Base-by-base conservation (phyloP, 129 eudicot species). In the Flaveria robusta region DNA sequence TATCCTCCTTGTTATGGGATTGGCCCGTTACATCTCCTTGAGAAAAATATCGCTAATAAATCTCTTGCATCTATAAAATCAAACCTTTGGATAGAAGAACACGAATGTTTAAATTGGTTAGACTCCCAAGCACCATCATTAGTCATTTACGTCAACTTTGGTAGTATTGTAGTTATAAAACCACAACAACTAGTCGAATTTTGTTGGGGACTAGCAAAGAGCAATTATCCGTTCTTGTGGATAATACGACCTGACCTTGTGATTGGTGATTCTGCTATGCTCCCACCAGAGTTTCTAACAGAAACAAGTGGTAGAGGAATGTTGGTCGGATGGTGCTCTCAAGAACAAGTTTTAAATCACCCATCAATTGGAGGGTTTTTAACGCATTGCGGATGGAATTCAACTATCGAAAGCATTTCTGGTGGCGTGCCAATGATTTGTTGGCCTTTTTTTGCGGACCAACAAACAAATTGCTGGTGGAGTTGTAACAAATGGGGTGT, bases 371-470 rank as follows among this genome's bases (percentile, higher is more conserved):
- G 79, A 18, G 79, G 75, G 19, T 80, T 55, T 43, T 42, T 80
- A 56, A 80, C 84, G 0, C 84, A 80, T 6, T 39, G 73, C n/a
- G 79, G 83, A 65, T 79, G 83, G 83, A 79, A 79, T 42, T 79
- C 78, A 4, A 79, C 74, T 5, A 3, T 79, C 0, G 79, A 80
- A 65, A 65, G 83, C 58, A 72, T 79, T 64, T 63, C 74, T 14
- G 51, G 47, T 64, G 79, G 84, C 8, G 70, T 66, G 5, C 84
- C 84, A 2, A 80, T 80, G 84, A 66, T 80, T 18, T 80, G 79
- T 74, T 74, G 84, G 84, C 79, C 84, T 0, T 80, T 80, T 74
- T 73, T 74, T 5, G 78, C 70, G 9, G 84, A 80, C 59, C 84
- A 80, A 45, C 78, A 62, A 59, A 22, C 75, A 13, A 80, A 80